Conservation (phyloP, 2,329 filamentous ascomycete genomes). For the Dactylonectria estremocensis region DNA sequence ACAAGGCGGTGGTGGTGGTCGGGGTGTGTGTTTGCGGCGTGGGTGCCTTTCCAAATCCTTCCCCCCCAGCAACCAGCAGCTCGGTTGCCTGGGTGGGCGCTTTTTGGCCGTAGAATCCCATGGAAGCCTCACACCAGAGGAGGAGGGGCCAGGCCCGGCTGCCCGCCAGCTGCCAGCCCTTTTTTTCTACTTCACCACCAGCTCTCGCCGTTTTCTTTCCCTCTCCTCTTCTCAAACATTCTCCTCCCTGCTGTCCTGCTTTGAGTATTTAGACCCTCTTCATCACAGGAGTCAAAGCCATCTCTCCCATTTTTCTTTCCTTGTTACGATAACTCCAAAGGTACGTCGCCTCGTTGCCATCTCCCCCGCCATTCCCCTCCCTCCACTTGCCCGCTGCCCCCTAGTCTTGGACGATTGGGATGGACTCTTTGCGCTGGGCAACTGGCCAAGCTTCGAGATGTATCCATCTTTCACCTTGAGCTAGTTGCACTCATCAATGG, state of each 20-base stretch:
- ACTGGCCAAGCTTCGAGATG: background rate
- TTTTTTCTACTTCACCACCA: conserved; percentile 55
- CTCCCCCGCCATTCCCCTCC: conserved; percentile 12
- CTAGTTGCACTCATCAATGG: background rate
- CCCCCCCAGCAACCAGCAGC: conserved; percentile 6
- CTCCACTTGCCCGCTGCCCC: background rate
- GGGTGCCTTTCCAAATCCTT: background rate
- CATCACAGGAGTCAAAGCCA: conserved; percentile 42
- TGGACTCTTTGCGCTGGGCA: background rate
- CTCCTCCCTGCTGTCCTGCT: conserved; percentile 40
- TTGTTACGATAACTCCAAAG: conserved; percentile 45
- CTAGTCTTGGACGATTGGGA: conserved; percentile 1
- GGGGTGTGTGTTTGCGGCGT: conserved; percentile 13
- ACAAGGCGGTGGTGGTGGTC: background rate
- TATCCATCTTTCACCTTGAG: background rate
- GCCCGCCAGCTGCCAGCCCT: conserved; percentile 44
- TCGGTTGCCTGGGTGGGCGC: conserved; percentile 37
- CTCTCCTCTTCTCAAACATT: conserved; percentile 40
- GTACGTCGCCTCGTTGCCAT: conserved; percentile 40
- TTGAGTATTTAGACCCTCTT: conserved; percentile 43
- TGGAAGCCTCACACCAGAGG: conserved; percentile 59
- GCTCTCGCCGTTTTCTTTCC: conserved; percentile 45
- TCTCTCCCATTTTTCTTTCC: conserved; percentile 44
- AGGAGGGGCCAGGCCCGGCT: conserved; percentile 44
- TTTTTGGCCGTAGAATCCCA: conserved; percentile 60